phyloP scores from a whole-genome alignment of 805 yeast species.

The Zygosaccharomyces pseudorouxii region DNA sequence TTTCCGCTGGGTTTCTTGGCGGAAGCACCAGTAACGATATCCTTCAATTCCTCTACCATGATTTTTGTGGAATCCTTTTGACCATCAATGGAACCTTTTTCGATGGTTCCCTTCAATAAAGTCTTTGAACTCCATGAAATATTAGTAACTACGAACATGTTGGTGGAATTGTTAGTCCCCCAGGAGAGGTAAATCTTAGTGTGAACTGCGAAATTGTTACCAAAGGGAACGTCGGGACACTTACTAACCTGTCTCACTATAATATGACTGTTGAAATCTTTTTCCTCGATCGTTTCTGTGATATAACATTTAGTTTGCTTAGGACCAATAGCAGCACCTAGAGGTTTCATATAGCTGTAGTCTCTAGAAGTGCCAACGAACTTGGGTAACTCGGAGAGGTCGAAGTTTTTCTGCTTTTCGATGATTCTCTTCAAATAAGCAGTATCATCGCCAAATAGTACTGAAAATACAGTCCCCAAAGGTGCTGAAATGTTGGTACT shows the following conservation, averaged over 20 bases:
- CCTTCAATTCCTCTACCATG: slow-evolving; percentile 41
- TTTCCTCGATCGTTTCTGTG: slow-evolving; percentile 49
- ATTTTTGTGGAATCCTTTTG: slow-evolving; percentile 55
- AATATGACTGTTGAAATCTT: slow-evolving; percentile 42
- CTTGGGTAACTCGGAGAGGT: slow-evolving; percentile 48
- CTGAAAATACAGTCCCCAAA: slow-evolving; percentile 53
- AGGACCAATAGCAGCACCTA: slow-evolving; percentile 63
- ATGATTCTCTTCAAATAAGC: slow-evolving; percentile 45
- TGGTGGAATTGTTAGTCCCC: slow-evolving; percentile 51
- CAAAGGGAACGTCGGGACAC: slow-evolving; percentile 76
- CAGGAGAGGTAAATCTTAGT: slow-evolving; percentile 61
- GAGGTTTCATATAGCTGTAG: slow-evolving; percentile 55
- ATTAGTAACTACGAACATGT: slow-evolving; percentile 49
- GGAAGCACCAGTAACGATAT: slow-evolving; percentile 28
- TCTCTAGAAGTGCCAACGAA: slow-evolving; percentile 41
- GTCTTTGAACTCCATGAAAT: slow-evolving; percentile 72
- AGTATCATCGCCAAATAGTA: slow-evolving; percentile 60
- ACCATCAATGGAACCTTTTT: slow-evolving; percentile 70
- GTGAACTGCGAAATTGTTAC: slow-evolving; percentile 58
- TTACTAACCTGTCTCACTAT: slow-evolving; percentile 49
- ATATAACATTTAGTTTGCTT: slow-evolving; percentile 64
- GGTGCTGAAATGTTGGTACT: slow-evolving; percentile 58
- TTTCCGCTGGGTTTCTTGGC: slow-evolving; percentile 8
- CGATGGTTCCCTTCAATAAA: slow-evolving; percentile 72
- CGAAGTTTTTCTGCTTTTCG: slow-evolving; percentile 57